phyloP scores from a whole-genome alignment of 208 protist species.

The Acanthamoeba culbertsoni region DNA sequence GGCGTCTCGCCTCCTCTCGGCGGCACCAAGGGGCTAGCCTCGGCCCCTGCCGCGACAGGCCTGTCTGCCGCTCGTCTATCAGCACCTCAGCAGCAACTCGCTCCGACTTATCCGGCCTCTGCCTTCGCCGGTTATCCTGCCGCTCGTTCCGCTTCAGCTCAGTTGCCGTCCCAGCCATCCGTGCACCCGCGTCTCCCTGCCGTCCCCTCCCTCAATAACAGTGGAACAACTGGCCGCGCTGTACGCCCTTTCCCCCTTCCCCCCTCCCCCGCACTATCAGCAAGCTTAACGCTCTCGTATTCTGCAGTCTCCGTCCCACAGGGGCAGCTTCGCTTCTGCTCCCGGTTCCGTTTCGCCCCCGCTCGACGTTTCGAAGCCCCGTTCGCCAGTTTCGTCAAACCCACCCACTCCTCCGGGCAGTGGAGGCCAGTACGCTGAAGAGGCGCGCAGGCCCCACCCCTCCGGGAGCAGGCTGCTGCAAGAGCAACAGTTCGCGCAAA shows the following conservation, averaged over 20 bases:
- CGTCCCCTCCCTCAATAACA: not conserved
- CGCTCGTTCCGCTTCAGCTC: not conserved
- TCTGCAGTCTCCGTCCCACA: not conserved
- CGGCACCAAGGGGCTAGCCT: not conserved
- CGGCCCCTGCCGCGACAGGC: not conserved
- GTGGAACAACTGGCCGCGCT: not conserved
- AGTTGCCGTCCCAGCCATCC: not conserved
- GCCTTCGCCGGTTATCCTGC: not conserved
- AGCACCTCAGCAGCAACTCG: not conserved
- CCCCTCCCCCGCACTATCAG: not conserved
- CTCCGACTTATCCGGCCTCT: not conserved
- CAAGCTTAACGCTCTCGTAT: not conserved
- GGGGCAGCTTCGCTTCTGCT: not conserved
- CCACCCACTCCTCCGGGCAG: not conserved
- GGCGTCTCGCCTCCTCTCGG: not conserved
- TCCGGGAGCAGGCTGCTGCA: not conserved
- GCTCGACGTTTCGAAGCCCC: not conserved
- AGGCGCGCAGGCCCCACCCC: not conserved
- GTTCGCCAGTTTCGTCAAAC: not conserved
- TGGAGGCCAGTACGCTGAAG: not conserved
- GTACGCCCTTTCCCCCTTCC: not conserved
- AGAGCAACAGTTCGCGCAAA: slow-evolving; percentile 24
- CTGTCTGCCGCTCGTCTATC: not conserved
- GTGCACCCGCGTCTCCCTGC: not conserved
- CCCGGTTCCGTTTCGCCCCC: not conserved